phyloP scores from a whole-genome alignment of 495 filamentous ascomycete genomes.

The Friedmanniomyces simplex region DNA sequence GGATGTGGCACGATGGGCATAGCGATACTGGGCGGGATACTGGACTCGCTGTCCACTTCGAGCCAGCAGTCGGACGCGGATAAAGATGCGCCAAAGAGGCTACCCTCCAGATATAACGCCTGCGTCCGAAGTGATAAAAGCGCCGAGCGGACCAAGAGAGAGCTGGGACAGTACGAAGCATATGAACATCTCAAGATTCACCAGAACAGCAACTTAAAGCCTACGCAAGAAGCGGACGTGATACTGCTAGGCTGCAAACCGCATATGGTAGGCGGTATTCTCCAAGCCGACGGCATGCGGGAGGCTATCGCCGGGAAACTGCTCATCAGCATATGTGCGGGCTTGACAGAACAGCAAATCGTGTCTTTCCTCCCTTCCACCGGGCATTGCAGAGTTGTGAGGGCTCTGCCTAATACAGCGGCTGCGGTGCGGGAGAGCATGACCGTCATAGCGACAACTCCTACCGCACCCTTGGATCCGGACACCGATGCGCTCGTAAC shows the following conservation, averaged over 20 bases:
- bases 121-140: slow-evolving; percentile 56
- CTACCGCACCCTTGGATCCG: slow-evolving; percentile 45
- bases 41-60: slow-evolving; percentile 41
- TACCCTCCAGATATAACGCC: slow-evolving; percentile 65
- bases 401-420: slow-evolving; percentile 73
- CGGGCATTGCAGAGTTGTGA: slow-evolving; percentile 46
- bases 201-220: slow-evolving; percentile 49
- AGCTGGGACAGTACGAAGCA: slow-evolving; percentile 9
- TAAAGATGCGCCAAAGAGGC: slow-evolving; percentile 39
- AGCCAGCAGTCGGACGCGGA: slow-evolving; percentile 15
- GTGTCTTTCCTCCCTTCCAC: slow-evolving; percentile 45
- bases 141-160: slow-evolving; percentile 44
- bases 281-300: slow-evolving; percentile 52
- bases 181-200: slow-evolving; percentile 26
- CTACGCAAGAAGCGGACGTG: slow-evolving; percentile 49
- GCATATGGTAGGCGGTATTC: slow-evolving; percentile 54
- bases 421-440: slow-evolving; percentile 63
- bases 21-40: slow-evolving; percentile 70
- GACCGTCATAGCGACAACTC: slow-evolving; percentile 58
- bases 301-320: slow-evolving; percentile 67
- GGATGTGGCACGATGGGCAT: slow-evolving; percentile 78
- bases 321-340: slow-evolving; percentile 74
- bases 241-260: slow-evolving; percentile 72
- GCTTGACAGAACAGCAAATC: slow-evolving; percentile 59
- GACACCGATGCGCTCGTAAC: slow-evolving; percentile 47